phyloP scores from a whole-genome alignment of 2,329 filamentous ascomycete genomes.

The Penicillium sp. region DNA sequence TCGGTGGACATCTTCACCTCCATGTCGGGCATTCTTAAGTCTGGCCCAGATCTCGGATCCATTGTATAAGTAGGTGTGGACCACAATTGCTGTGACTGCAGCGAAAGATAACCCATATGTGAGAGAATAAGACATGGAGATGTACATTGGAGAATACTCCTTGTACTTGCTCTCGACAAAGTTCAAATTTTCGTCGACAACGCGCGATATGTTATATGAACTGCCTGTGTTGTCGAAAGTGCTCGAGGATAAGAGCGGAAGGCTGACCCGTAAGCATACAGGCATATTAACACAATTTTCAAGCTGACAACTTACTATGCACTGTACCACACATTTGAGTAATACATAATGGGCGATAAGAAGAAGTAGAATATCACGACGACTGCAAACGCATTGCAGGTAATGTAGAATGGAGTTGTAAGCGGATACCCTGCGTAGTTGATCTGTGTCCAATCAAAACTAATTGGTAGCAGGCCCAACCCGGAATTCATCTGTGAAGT shows the following conservation, averaged over 20 bases:
- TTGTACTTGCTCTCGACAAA: slow-evolving; percentile 8
- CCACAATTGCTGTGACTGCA: slow-evolving; percentile 37
- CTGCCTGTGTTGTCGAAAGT: slow-evolving; percentile 39
- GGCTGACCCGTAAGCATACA: slow-evolving; percentile 16
- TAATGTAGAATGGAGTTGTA: slow-evolving; percentile 47
- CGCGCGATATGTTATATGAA: slow-evolving; percentile 35
- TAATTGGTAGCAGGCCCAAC: slow-evolving; percentile 44
- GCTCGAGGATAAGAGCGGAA: slow-evolving; percentile 34
- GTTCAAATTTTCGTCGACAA: slow-evolving; percentile 26
- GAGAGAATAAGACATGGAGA: slow-evolving; percentile 41
- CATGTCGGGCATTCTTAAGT: slow-evolving; percentile 34
- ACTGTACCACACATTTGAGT: slow-evolving; percentile 56
- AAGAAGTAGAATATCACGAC: slow-evolving; percentile 60
- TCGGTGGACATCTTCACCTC: slow-evolving; percentile 65
- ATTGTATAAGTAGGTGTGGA: slow-evolving; percentile 41
- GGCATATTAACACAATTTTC: background rate
- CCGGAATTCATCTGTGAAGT: slow-evolving; percentile 27
- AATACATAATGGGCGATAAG: slow-evolving; percentile 57
- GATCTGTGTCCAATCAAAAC: slow-evolving; percentile 51
- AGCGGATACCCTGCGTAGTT: slow-evolving; percentile 35
- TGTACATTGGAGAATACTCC: slow-evolving; percentile 44
- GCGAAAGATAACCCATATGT: slow-evolving; percentile 45
- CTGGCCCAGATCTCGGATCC: slow-evolving; percentile 40
- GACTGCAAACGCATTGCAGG: slow-evolving; percentile 61
- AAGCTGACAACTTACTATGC: slow-evolving; percentile 34